phyloP scores from a whole-genome alignment of 192 early-diverging fungal species.

The Allomyces macrogynus region DNA sequence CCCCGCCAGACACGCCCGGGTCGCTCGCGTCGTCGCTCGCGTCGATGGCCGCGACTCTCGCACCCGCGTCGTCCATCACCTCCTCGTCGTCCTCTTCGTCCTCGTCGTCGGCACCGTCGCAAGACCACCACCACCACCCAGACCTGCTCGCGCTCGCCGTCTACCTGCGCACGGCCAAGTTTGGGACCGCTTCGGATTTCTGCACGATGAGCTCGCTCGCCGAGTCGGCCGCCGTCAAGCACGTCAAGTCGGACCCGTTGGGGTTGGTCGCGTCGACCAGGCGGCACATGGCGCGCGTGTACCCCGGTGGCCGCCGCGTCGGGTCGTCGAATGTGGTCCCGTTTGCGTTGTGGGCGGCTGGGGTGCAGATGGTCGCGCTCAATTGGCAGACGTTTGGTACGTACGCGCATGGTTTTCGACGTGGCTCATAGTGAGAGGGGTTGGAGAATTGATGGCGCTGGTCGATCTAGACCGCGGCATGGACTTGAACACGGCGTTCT shows the following conservation, averaged over 20 bases:
- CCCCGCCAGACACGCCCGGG: too few relatives aligned
- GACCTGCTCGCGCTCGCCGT: background rate
- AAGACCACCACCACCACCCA: background rate
- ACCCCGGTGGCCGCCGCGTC: constrained; percentile 58
- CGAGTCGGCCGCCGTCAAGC: constrained; percentile 36
- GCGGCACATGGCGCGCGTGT: constrained; percentile 45
- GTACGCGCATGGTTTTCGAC: constrained; percentile 8
- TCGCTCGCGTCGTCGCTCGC: too few relatives aligned
- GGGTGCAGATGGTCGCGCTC: constrained; percentile 71
- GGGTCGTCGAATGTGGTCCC: constrained; percentile 71
- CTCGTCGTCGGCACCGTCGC: background rate
- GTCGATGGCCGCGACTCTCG: too few relatives aligned
- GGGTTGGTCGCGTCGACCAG: constrained; percentile 32
- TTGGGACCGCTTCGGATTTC: background rate
- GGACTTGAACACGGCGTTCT: constrained; percentile 41
- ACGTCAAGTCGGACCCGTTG: constrained; percentile 23
- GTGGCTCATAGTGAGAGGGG: background rate
- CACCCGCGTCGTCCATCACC: background rate
- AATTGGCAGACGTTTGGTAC: constrained; percentile 68
- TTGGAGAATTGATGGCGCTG: too few relatives aligned
- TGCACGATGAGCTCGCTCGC: constrained; percentile 46
- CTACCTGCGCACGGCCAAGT: constrained; percentile 2
- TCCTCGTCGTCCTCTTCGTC: background rate
- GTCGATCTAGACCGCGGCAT: constrained; percentile 38
- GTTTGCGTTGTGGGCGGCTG: constrained; percentile 55